These are phyloP conservation scores for Yarrowia sp. DNA, from an alignment of 805 yeast genomes.

Conservation along the genomic window DNA sequence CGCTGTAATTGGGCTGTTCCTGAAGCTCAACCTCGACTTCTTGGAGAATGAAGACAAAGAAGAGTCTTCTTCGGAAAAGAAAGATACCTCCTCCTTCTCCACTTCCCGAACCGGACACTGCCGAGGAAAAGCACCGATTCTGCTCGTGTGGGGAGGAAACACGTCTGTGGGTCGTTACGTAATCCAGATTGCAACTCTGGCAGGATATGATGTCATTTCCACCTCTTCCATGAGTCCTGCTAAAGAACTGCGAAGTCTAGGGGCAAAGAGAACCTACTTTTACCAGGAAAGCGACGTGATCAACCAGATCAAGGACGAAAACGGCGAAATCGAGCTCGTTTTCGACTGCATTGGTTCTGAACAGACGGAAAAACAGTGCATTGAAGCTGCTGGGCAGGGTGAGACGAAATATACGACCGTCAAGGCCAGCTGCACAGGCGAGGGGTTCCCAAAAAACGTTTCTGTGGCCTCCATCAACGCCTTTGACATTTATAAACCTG, in stretches of 20 bases:
- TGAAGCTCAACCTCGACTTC: not conserved
- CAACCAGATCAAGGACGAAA: conserved; percentile 19
- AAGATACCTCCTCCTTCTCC: not conserved
- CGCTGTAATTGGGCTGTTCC: conserved; percentile 8
- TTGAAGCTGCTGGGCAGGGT: conserved; percentile 5
- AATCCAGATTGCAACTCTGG: conserved; percentile 6
- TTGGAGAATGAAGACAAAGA: not conserved
- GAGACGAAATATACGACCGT: conserved; percentile 13
- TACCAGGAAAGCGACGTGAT: conserved; percentile 26
- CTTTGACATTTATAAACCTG: conserved; percentile 6
- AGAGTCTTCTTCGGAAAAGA: too few species aligned
- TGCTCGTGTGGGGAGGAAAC: conserved; percentile 30
- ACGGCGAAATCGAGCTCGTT: conserved; percentile 24
- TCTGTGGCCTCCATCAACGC: not conserved
- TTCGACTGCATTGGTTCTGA: conserved; percentile 11
- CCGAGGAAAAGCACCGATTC: not conserved
- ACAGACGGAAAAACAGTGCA: not conserved
- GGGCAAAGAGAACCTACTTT: conserved; percentile 6
- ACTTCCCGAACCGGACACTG: not conserved
- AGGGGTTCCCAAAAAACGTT: conserved; percentile 4
- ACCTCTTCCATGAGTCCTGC: conserved; percentile 27
- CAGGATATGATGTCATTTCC: conserved; percentile 14
- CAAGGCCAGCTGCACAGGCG: not conserved
- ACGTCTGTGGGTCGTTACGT: conserved; percentile 22
- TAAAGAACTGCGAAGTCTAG: conserved; percentile 15